A percentile compares a stretch with the other conserved stretches of the same genome.
These are phyloP conservation scores for Stentor coeruleus DNA, from an alignment of 73 alveolate species.

Conservation along the genomic window DNA sequence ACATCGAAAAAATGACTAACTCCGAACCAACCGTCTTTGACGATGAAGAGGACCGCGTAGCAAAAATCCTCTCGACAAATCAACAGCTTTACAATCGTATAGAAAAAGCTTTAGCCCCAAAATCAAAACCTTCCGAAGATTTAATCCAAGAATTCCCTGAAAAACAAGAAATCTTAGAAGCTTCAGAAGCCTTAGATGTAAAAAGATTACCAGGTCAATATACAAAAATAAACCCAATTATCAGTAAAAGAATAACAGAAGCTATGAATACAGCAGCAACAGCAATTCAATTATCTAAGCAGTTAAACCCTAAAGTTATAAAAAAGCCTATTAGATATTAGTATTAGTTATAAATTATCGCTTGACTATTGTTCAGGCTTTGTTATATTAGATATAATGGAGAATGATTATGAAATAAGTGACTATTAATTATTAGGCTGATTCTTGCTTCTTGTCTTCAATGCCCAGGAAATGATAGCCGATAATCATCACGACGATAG, in stretches of 20 bases:
- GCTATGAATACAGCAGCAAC: not conserved
- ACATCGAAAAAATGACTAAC: not conserved
- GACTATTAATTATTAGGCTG: too few species aligned
- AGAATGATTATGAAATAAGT: too few species aligned
- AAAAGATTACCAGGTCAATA: not conserved
- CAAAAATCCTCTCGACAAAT: not conserved
- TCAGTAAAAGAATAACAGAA: not conserved
- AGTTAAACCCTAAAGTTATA: not conserved
- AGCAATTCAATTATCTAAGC: not conserved
- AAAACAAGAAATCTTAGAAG: not conserved
- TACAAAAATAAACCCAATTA: not conserved
- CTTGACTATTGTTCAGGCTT: too few species aligned
- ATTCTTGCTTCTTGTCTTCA: not conserved
- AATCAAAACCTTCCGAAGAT: too few species aligned
- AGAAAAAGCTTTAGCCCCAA: not conserved
- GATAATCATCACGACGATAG: not conserved
- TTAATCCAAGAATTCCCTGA: not conserved
- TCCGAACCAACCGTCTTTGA: too few species aligned
- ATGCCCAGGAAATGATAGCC: not conserved
- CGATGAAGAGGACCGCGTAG: not conserved
- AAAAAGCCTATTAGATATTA: not conserved
- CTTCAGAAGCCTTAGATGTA: not conserved
- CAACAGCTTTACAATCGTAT: not conserved
- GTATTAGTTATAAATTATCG: too few species aligned
- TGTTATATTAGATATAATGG: too few species aligned